Percentiles rank a stretch among this genome's conserved stretches.
These are phyloP conservation scores for Xylariaceae sp. DNA, from an alignment of 2,329 filamentous ascomycete species.

Conservation along the genomic window DNA sequence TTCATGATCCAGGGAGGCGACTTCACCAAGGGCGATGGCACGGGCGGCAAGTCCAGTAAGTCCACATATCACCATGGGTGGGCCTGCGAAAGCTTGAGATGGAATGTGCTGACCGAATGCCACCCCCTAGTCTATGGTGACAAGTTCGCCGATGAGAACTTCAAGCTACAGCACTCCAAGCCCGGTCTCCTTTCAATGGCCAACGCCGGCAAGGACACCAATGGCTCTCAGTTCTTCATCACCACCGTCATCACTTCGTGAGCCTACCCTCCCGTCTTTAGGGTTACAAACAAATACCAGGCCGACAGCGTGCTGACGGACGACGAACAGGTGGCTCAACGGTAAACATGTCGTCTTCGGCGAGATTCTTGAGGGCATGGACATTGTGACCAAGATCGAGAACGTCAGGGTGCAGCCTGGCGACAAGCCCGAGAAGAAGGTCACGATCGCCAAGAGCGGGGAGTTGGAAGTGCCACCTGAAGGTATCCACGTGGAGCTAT, in stretches of 20 bases:
- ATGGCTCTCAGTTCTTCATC: constrained; percentile 87
- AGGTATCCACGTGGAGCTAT: constrained; percentile 91
- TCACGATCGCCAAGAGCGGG: constrained; percentile 79
- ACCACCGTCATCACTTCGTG: constrained; percentile 73
- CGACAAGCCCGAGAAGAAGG: constrained; percentile 60
- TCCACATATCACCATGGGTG: constrained; percentile 14
- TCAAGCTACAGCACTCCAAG: constrained; percentile 89
- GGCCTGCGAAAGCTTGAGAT: no score
- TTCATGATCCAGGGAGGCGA: constrained; percentile 93
- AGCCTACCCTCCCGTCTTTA: constrained; percentile 21
- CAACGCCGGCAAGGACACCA: constrained; percentile 78
- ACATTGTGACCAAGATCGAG: constrained; percentile 73
- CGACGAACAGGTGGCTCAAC: constrained; percentile 61
- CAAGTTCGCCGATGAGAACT: constrained; percentile 86
- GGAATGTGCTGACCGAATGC: constrained; percentile 8
- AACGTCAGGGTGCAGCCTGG: constrained; percentile 55
- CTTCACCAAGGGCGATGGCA: constrained; percentile 76
- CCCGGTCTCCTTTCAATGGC: constrained; percentile 79
- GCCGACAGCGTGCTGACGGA: constrained; percentile 9
- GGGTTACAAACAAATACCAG: constrained; percentile 1
- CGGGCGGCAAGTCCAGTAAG: constrained; percentile 77
- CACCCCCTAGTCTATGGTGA: constrained; percentile 63
- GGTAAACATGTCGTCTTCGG: constrained; percentile 82
- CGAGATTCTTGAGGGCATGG: constrained; percentile 80
- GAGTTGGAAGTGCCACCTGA: constrained; percentile 76